Conservation (phyloP, 306 rosid genomes). For the Amphicarpaea edgeworthii region DNA sequence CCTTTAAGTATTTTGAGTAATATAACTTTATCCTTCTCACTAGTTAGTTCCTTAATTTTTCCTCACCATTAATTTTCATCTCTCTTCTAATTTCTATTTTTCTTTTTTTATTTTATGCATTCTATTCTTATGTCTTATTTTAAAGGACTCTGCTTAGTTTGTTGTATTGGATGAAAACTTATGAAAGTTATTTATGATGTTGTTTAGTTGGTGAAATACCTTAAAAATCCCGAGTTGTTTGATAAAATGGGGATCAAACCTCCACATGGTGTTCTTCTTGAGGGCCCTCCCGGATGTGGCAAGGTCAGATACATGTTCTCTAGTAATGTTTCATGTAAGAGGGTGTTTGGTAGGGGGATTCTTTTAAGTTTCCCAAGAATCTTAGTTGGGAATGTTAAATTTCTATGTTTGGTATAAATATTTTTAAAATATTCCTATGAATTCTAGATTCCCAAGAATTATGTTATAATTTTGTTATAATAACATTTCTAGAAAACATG, state of each 20-base stretch:
- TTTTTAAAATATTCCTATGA: too few relatives aligned
- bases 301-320: constrained; percentile 71
- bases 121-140: constrained; percentile 40
- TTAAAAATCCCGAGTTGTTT: constrained; percentile 94
- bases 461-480: too few relatives aligned
- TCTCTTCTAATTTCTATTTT: not conserved
- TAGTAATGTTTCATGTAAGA: constrained; percentile 31
- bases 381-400: too few relatives aligned
- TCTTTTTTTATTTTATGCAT: constrained; percentile 13
- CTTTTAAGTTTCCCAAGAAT: too few relatives aligned
- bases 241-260: constrained; percentile 98
- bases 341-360: too few relatives aligned
- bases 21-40: constrained; percentile 15
- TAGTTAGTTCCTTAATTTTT: constrained; percentile 18
- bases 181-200: constrained; percentile 44
- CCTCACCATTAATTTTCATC: constrained; percentile 8
- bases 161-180: constrained; percentile 38
- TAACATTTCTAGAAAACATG: too few relatives aligned
- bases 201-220: constrained; percentile 93
- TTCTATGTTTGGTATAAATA: too few relatives aligned
- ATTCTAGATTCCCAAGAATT: too few relatives aligned
- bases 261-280: constrained; percentile 98
- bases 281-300: constrained; percentile 99
- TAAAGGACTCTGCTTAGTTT: constrained; percentile 16
- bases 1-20: constrained; percentile 21